Evolutionary conservation across 257 asterid species (phyloP).

Genomic region (Fraxinus americana): DNA sequence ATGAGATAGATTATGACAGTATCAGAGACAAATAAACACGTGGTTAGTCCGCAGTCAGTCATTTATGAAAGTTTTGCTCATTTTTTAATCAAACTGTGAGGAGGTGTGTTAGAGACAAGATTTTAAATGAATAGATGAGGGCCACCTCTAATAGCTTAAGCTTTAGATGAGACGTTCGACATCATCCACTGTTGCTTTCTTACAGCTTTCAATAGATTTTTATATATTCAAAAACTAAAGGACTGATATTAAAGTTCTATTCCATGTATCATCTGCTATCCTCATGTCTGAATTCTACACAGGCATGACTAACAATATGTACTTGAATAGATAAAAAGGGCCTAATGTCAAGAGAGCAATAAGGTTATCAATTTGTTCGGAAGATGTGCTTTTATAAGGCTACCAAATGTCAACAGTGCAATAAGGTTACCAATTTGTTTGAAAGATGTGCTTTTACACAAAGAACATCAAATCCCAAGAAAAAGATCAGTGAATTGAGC

Average conservation of each 20-base stretch:
- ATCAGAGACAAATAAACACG: background rate
- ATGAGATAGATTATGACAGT: background rate
- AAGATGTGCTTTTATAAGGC: too few species aligned
- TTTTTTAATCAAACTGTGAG: background rate
- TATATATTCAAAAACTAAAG: background rate
- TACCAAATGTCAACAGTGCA: background rate
- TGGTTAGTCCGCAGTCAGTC: background rate
- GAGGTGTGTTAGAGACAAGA: background rate
- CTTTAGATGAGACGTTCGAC: background rate
- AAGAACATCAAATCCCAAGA: background rate
- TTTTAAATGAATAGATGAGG: background rate
- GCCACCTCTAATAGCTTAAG: background rate
- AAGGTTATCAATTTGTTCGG: background rate
- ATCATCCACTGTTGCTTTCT: background rate
- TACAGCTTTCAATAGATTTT: background rate
- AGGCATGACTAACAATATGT: background rate
- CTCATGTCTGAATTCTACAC: background rate
- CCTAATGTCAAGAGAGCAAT: background rate
- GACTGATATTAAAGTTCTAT: too few species aligned
- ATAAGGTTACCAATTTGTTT: background rate
- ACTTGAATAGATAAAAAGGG: background rate
- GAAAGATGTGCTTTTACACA: background rate
- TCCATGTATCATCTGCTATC: background rate
- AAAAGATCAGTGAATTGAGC: background rate
- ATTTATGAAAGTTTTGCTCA: background rate